These are phyloP conservation scores for Liquidambar formosana DNA, from an alignment of 164 flowering plant species.

Conservation along the genomic window DNA sequence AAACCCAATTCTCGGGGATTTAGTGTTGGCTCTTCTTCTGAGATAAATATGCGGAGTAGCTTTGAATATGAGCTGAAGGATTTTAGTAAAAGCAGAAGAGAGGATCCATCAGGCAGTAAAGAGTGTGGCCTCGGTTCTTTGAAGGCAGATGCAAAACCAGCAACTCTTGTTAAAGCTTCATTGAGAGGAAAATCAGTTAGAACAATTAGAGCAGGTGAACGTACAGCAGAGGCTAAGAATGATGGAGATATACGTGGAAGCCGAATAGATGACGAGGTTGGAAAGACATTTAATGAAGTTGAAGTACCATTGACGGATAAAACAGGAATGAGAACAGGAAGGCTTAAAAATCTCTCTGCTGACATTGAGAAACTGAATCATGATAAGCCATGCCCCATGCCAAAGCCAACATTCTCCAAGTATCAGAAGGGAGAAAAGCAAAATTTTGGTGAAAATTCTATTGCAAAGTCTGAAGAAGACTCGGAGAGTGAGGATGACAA, in stretches of 20 bases:
- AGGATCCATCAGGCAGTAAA: conserved; percentile 9
- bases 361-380: conserved; percentile 14
- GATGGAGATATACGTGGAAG: conserved; percentile 17
- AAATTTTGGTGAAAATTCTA: conserved; percentile 19
- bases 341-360: background rate
- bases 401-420: conserved; percentile 16
- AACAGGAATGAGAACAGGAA: conserved; percentile 8
- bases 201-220: conserved; percentile 39
- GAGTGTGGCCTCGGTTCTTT: conserved; percentile 12
- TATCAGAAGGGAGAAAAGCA: conserved; percentile 23
- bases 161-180: conserved; percentile 18
- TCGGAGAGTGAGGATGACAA: conserved; percentile 26
- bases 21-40: conserved; percentile 18
- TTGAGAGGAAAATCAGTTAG: conserved; percentile 57
- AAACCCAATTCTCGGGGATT: conserved; percentile 17
- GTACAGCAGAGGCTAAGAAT: background rate
- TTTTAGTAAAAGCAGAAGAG: conserved; percentile 17
- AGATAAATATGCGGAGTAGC: conserved; percentile 12
- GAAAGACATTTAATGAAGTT: conserved; percentile 13
- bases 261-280: conserved; percentile 11
- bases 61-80: conserved; percentile 29
- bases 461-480: conserved; percentile 25
- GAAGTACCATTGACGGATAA: conserved; percentile 12
- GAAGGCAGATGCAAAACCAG: conserved; percentile 18
- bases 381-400: conserved; percentile 4